Base-by-base conservation (phyloP, 2,329 filamentous ascomycete genomes). In the Cryphonectria radicalis region DNA sequence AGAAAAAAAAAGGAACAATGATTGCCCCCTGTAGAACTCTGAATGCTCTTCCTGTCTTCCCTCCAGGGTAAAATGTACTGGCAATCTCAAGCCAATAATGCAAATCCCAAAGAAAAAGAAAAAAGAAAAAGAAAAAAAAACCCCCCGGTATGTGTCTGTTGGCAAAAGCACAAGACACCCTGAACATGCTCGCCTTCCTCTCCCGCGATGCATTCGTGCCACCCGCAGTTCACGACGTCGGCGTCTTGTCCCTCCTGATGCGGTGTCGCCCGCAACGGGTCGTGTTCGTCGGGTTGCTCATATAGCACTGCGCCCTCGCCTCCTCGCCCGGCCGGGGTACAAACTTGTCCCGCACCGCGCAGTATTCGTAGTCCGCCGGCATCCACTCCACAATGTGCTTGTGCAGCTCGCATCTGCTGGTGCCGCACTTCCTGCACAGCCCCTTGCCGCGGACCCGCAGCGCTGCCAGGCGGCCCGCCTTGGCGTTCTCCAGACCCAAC, bases 301-400 rank as follows among this genome's bases (percentile, higher is more conserved):
- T 86, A 77, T 86, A 89, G 80, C 89, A 91, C 70, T 84, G 86
- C 35, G 81, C 77, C 77, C 83, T 84, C 8, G 86, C 84, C 2
- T 82, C 83, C 43, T 82, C 80, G 4, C 77, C 79, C 0, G 88
- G 87, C 13, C 79, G 80, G 25, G 80, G 79, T 53, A 88, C 88
- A 75, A 86, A 91, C 77, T 86, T 86, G 76, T 87, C 83, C 76
- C 84, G 86, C 74, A 91, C 86, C 70, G 82, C 84, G 81, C 89
- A 91, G 80, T 91, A 91, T 78, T 91, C 89, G 72, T 84, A 80
- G 28, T 79, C 82, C 55, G 82, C 80, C 69, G 86, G 87, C 84
- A 90, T 87, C 87, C 88, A 91, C 57, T 83, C 83, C 76, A 84
- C 83, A 75, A 91, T 84, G 77, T 91, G 89, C 74, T 87, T 86